Evolutionary conservation across 1,284 basidiomycete species (phyloP), one percentile per base, ranked within the genome.

Genomic region (Anthracocystis walkeri): DNA sequence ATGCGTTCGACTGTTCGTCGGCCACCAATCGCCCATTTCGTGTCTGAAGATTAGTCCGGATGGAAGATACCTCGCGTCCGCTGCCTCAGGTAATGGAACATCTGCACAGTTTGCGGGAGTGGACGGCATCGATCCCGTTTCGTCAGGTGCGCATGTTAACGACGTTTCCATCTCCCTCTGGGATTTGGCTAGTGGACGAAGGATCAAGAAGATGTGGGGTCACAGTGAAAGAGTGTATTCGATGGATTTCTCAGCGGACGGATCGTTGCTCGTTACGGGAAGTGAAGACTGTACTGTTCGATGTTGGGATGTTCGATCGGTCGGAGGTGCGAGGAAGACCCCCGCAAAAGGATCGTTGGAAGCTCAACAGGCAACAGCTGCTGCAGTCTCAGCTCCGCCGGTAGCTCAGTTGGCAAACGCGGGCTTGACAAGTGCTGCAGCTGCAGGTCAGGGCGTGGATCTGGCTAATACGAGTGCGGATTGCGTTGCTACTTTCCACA

Each of bases 131-230:
- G 65, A 68, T 20, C 48, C 65, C 4, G 49, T 55, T 4, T 68
- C 76, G 25, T 18, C 18, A 3, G 58, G 61, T 0, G 10, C 46
- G 12, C 40, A 62, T 40, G 50, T 61, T 23, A 94, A 97, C 82
- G 97, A 98, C 83, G 89, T 93, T 20, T 90, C 92, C 4, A 96
- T 99, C 86, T 94, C 93, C 83, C 87, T 99, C 0, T 99, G 97
- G 97, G 96, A 99, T 82, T 88, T 99, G 51, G 93, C 93, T 2
- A 94, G 93, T 25, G 95, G 95, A 7, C 90, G 92, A 66, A 90
- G 94, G 50, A 91, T 99, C 79, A 99, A 99, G 88, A 95, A 94
- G 86, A 97, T 99, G 95, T 91, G 90, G 20, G 97, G 97, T 0
- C 97, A 99, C 85, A 91, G 90, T 0, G 90, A 92, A 18, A 91